Percentiles rank a stretch among this genome's conserved stretches.
Evolutionary conservation across 768 basidiomycete species (phyloP).

Genomic region (Boletus vermiculosoides): DNA sequence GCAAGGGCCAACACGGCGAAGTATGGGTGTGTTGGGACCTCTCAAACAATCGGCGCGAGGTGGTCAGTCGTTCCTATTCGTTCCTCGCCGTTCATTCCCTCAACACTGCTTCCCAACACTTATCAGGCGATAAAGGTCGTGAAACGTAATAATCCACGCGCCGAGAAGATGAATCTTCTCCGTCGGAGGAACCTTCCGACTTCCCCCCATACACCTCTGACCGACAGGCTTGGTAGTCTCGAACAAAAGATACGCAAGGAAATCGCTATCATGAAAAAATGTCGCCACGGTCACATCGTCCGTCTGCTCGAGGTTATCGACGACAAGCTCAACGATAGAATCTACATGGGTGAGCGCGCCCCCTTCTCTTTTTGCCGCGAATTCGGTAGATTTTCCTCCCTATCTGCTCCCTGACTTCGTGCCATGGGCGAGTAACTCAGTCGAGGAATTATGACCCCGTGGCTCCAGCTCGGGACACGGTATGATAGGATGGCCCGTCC

Average conservation of each 20-base stretch:
- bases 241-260: constrained; percentile 88
- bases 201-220: constrained; percentile 52
- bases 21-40: constrained; percentile 73
- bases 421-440: constrained; percentile 32
- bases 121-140: constrained; percentile 78
- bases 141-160: constrained; percentile 67
- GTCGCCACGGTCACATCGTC: constrained; percentile 86
- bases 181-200: constrained; percentile 46
- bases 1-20: constrained; percentile 87
- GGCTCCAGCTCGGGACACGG: constrained; percentile 32
- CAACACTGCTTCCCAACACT: constrained; percentile 7
- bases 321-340: constrained; percentile 80
- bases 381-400: constrained; percentile 14
- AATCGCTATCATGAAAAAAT: constrained; percentile 99
- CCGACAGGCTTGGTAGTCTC: constrained; percentile 65
- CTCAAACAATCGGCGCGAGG: constrained; percentile 46
- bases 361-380: constrained; percentile 12
- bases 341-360: constrained; percentile 89
- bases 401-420: constrained; percentile 24
- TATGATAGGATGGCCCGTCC: constrained; percentile 27
- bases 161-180: constrained; percentile 58
- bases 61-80: constrained; percentile 35
- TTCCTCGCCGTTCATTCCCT: constrained; percentile 3
- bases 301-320: constrained; percentile 93
- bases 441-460: constrained; percentile 33